These are phyloP conservation scores for Yarrowia divulgata DNA, from an alignment of 805 yeast genomes.

Conservation along the genomic window DNA sequence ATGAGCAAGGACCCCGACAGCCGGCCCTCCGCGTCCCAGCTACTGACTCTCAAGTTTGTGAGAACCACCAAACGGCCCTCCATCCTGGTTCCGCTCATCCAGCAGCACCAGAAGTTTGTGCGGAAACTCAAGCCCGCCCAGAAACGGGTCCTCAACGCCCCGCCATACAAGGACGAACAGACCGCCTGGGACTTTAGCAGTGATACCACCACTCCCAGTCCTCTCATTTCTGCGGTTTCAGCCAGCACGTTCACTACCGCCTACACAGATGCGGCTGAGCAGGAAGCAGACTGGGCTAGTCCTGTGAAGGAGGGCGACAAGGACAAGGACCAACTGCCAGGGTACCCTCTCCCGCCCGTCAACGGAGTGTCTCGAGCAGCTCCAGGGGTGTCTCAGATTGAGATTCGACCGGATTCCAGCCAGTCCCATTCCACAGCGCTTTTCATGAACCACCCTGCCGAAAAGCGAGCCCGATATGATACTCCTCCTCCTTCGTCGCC, in stretches of 20 bases:
- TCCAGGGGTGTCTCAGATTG: background rate
- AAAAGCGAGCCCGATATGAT: conserved; percentile 2
- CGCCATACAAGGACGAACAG: conserved; percentile 22
- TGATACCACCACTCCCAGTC: background rate
- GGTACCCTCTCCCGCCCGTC: background rate
- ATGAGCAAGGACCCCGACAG: conserved; percentile 67
- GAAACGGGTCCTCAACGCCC: conserved; percentile 20
- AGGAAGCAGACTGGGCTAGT: background rate
- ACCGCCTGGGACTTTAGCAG: conserved; percentile 31
- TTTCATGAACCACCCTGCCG: background rate
- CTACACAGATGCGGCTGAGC: conserved; percentile 4
- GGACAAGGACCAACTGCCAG: background rate
- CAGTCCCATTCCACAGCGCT: conserved; percentile 16
- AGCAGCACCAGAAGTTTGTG: conserved; percentile 28
- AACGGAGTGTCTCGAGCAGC: background rate
- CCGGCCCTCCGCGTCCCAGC: conserved; percentile 81
- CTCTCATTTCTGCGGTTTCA: background rate
- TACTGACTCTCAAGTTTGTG: conserved; percentile 82
- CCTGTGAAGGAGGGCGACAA: background rate
- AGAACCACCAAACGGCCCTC: conserved; percentile 47
- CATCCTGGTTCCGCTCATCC: conserved; percentile 33
- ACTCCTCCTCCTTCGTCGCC: conserved; percentile 6
- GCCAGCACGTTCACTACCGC: conserved; percentile 16
- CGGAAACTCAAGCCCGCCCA: conserved; percentile 16
- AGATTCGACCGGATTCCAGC: conserved; percentile 19